Evolutionary conservation across 345 rosid genomes (phyloP).

Genomic region (Melaleuca quinquenervia): DNA sequence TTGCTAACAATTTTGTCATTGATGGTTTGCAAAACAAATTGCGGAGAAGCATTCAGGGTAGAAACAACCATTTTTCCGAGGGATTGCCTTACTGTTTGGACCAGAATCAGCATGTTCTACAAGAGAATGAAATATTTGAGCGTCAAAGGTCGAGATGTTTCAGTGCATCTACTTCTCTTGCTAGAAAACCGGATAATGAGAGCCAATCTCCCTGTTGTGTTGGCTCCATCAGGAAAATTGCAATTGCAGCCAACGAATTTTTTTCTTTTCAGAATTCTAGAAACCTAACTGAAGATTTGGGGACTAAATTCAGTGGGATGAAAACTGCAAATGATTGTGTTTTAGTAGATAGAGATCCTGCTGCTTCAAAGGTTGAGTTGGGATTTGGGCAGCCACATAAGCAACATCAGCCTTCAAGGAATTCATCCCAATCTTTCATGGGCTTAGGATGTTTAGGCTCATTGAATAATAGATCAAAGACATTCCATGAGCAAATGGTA

Average conservation of each 20-base stretch:
- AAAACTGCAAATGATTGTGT: conserved; percentile 6
- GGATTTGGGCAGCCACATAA: conserved; percentile 47
- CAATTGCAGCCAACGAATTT: background rate
- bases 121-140: background rate
- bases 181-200: background rate
- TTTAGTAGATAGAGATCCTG: conserved; percentile 7
- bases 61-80: background rate
- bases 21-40: conserved; percentile 14
- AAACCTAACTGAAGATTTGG: background rate
- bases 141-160: background rate
- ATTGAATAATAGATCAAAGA: background rate
- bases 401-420: conserved; percentile 14
- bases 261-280: background rate
- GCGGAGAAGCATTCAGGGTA: conserved; percentile 3
- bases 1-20: conserved; percentile 1
- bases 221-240: background rate
- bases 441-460: background rate
- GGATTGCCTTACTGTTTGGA: background rate
- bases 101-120: background rate
- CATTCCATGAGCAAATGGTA: background rate
- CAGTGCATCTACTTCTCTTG: background rate
- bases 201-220: background rate
- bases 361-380: conserved; percentile 35
- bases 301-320: conserved; percentile 2
- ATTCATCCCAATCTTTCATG: conserved; percentile 5